Conservation (phyloP, 495 filamentous ascomycete species). For the Rhypophila decipiens region DNA sequence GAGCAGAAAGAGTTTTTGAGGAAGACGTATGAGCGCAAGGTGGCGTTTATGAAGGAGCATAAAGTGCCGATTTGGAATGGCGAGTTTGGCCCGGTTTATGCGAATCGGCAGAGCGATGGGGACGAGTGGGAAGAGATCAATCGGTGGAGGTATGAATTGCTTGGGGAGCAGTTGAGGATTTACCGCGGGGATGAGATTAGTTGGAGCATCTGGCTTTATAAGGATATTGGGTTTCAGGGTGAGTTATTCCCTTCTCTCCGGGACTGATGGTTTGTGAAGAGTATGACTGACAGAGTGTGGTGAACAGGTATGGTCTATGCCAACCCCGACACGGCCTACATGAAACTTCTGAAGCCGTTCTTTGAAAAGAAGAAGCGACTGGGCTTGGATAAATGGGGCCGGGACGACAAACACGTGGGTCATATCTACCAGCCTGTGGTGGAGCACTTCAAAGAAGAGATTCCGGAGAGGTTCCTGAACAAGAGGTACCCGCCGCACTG, state of each 20-base stretch:
- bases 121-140: slow-evolving; percentile 42
- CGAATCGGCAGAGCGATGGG: slow-evolving; percentile 27
- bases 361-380: slow-evolving; percentile 49
- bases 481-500: slow-evolving; percentile 49
- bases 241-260: neutral
- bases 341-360: slow-evolving; percentile 44
- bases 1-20: slow-evolving; percentile 47
- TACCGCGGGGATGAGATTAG: slow-evolving; percentile 50
- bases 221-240: slow-evolving; percentile 57
- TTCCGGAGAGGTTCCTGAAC: slow-evolving; percentile 23
- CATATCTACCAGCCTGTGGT: slow-evolving; percentile 28
- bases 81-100: slow-evolving; percentile 61
- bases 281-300: neutral
- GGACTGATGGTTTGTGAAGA: neutral
- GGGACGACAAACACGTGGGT: slow-evolving; percentile 23
- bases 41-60: slow-evolving; percentile 49
- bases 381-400: slow-evolving; percentile 52
- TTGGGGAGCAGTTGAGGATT: slow-evolving; percentile 51
- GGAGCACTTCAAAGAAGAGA: slow-evolving; percentile 13
- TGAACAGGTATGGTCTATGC: slow-evolving; percentile 48
- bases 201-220: slow-evolving; percentile 63
- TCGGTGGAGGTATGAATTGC: slow-evolving; percentile 43
- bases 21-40: slow-evolving; percentile 48
- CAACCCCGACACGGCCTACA: slow-evolving; percentile 42
- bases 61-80: slow-evolving; percentile 55